Conservation (phyloP, 2,329 filamentous ascomycete genomes). For the Fusarium sp. region DNA sequence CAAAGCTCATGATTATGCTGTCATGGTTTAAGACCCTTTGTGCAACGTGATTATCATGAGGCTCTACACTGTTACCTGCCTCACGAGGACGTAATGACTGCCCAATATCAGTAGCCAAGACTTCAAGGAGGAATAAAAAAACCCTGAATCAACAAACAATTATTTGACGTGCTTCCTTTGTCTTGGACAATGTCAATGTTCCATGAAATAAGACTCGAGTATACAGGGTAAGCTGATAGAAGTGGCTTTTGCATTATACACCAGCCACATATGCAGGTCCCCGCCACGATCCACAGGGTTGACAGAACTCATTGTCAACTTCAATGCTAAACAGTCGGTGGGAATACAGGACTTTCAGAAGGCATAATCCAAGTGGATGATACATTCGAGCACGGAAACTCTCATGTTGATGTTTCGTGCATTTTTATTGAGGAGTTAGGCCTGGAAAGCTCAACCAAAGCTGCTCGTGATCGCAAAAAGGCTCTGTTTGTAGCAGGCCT, state of each 20-base stretch:
- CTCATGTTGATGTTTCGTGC: conserved; percentile 4
- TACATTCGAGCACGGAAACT: neutral
- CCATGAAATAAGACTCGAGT: neutral
- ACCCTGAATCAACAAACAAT: neutral
- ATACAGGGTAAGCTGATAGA: neutral
- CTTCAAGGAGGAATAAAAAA: neutral
- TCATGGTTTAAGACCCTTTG: neutral
- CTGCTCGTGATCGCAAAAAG: conserved; percentile 39
- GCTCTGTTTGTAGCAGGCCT: conserved; percentile 39
- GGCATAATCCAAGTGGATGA: conserved; percentile 27
- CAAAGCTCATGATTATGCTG: conserved; percentile 11
- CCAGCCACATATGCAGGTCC: conserved; percentile 26
- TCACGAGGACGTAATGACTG: neutral
- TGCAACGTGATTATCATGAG: neutral
- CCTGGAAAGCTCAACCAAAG: conserved; percentile 19
- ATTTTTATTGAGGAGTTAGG: neutral
- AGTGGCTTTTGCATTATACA: conserved; percentile 28
- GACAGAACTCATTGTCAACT: conserved; percentile 44
- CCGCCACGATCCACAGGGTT: conserved; percentile 41
- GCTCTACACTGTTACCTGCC: neutral
- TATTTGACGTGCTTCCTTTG: neutral
- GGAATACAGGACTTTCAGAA: conserved; percentile 24
- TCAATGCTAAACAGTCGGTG: conserved; percentile 21
- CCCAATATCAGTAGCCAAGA: neutral
- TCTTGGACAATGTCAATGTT: neutral